Evolutionary conservation across 1,284 basidiomycete species (phyloP), one percentile per base, ranked within the genome.

Genomic region (Papiliotrema nemorosa): DNA sequence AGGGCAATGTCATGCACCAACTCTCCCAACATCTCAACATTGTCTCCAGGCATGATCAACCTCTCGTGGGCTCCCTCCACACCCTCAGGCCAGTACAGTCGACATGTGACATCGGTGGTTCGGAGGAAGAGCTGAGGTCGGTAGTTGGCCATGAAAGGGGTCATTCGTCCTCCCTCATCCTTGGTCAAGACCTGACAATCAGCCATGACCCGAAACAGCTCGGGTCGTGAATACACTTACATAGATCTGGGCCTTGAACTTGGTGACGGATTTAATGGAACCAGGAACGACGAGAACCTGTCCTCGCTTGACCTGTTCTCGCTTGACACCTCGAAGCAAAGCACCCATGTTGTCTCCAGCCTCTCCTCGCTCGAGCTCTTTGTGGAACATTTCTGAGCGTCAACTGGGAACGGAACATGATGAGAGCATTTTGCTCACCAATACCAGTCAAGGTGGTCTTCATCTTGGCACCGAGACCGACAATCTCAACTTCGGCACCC

Each of bases 291-390:
- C 83, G 70, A 98, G 81, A 56, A 98, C 88, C 76, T 94, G 90
- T 44, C 96, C 96, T 67, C 96, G 88, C 63, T 83, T 82, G 71
- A 99, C 78, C 77, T 98, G 92, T 75, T 98, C 96, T 63, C 94
- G 87, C 80, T 97, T 97, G 74, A 97, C 80, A 76, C 96, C 93
- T 78, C 96, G 90, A 49, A 99, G 85, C 42, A 99, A 81, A 53
- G 88, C 90, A 67, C 96, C 96, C 91, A 97, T 97, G 81, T 98
- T 98, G 79, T 99, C 96, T 71, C 96, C 96, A 61, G 96, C 94
- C 77, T 97, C 90, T 58, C 91, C 94, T 55, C 92, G 84, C 50
- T 98, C 96, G 56, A 99, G 84, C 79, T 99, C 96, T 81, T 97
- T 97, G 82, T 97, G 93, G 86, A 98, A 98, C 90, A 97, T 97